Percentiles rank a stretch among this genome's conserved stretches.
These are phyloP conservation scores for Xylaria cubensis DNA, from an alignment of 495 filamentous ascomycete species.

Conservation along the genomic window DNA sequence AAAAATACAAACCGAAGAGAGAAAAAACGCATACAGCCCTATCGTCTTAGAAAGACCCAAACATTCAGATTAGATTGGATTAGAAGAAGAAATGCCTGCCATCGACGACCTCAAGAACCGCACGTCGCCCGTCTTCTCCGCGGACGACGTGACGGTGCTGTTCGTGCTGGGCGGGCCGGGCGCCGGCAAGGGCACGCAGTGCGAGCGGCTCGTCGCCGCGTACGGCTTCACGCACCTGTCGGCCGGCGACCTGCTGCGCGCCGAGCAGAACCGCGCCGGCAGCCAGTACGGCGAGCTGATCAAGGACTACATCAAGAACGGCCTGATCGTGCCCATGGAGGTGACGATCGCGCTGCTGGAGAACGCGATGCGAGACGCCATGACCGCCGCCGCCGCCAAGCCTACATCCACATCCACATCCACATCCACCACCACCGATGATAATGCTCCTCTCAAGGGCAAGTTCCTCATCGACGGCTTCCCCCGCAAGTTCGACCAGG, in stretches of 20 bases:
- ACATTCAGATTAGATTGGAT: not conserved
- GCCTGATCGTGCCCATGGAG: slow-evolving; percentile 97
- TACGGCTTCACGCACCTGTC: slow-evolving; percentile 92
- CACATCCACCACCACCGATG: not conserved
- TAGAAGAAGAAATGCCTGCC: slow-evolving; percentile 43
- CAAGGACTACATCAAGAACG: slow-evolving; percentile 86
- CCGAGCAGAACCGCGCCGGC: slow-evolving; percentile 85
- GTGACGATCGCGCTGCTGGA: slow-evolving; percentile 94
- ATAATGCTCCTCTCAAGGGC: slow-evolving; percentile 39
- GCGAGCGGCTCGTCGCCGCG: slow-evolving; percentile 83
- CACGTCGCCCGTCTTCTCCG: slow-evolving; percentile 75
- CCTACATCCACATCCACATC: slow-evolving; percentile 38
- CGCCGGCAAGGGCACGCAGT: slow-evolving; percentile 86
- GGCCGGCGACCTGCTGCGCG: slow-evolving; percentile 91
- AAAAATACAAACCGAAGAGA: not conserved
- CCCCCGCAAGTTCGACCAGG: slow-evolving; percentile 96
- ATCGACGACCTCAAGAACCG: slow-evolving; percentile 51
- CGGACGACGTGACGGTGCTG: slow-evolving; percentile 83
- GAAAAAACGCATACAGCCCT: not conserved
- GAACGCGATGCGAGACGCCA: slow-evolving; percentile 77
- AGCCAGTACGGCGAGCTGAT: slow-evolving; percentile 90
- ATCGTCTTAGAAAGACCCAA: not conserved
- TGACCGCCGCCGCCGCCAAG: slow-evolving; percentile 44
- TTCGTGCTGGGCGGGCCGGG: slow-evolving; percentile 84
- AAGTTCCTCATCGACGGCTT: slow-evolving; percentile 94